These are phyloP conservation scores for Omphalotus guepiniiformis DNA, from an alignment of 768 basidiomycete genomes.

Conservation along the genomic window DNA sequence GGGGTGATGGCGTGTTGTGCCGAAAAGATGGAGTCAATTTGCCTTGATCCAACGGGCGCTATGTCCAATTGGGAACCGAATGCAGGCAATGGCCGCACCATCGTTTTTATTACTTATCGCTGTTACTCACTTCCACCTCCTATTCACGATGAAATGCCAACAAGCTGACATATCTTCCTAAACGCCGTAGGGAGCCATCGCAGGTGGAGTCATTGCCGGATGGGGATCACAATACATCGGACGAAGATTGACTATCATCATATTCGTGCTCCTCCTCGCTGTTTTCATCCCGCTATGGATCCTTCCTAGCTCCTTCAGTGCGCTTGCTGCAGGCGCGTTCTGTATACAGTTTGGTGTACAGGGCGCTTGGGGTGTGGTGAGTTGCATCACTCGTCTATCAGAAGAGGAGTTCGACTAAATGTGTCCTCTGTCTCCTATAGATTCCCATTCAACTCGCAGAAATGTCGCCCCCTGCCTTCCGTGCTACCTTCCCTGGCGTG, in stretches of 20 bases:
- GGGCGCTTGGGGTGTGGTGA: slow-evolving; percentile 85
- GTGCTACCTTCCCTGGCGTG: slow-evolving; percentile 83
- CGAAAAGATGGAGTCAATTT: too few relatives aligned
- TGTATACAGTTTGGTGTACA: slow-evolving; percentile 86
- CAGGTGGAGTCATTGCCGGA: slow-evolving; percentile 72
- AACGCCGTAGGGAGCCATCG: slow-evolving; percentile 25
- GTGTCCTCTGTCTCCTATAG: slow-evolving; percentile 33
- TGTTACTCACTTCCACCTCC: too few relatives aligned
- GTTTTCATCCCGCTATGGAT: slow-evolving; percentile 82
- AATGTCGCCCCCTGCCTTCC: slow-evolving; percentile 83
- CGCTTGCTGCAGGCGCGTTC: slow-evolving; percentile 80
- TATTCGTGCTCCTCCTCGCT: slow-evolving; percentile 54
- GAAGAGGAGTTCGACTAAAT: too few relatives aligned
- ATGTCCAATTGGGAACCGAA: too few relatives aligned
- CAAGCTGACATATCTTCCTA: background rate
- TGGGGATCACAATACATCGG: slow-evolving; percentile 72
- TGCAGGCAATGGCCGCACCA: too few relatives aligned
- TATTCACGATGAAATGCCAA: too few relatives aligned
- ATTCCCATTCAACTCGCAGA: slow-evolving; percentile 79
- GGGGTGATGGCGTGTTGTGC: too few relatives aligned
- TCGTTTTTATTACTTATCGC: too few relatives aligned
- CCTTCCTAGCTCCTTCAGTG: slow-evolving; percentile 62
- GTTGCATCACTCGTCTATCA: slow-evolving; percentile 27
- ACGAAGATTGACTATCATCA: slow-evolving; percentile 75
- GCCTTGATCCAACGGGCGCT: too few relatives aligned